These are phyloP conservation scores for Xylaria sp. DNA, from an alignment of 2,329 filamentous ascomycete genomes.

Conservation along the genomic window DNA sequence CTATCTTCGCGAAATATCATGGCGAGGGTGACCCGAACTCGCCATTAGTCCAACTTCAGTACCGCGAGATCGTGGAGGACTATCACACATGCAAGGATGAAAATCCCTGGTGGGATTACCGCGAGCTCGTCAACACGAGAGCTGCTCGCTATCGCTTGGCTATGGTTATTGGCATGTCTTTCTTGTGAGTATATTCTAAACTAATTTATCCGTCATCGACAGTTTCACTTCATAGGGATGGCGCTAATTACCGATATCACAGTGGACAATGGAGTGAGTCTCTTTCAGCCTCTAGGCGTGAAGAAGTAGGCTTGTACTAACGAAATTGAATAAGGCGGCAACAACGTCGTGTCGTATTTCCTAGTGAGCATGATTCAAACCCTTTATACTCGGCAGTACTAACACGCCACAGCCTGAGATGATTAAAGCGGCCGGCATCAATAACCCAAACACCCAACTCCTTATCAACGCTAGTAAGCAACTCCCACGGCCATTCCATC, in stretches of 20 bases:
- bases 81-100: conserved; percentile 60
- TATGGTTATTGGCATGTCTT: conserved; percentile 63
- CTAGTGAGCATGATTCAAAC: conserved; percentile 42
- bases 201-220: neutral
- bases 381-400: conserved; percentile 4
- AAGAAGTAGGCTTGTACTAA: neutral
- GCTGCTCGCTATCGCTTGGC: conserved; percentile 61
- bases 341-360: conserved; percentile 58
- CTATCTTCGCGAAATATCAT: conserved; percentile 69
- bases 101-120: conserved; percentile 70
- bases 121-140: conserved; percentile 61
- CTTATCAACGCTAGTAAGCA: conserved; percentile 53
- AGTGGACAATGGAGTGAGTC: conserved; percentile 56
- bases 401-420: conserved; percentile 51
- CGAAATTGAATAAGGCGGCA: conserved; percentile 46
- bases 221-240: neutral
- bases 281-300: neutral
- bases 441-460: conserved; percentile 54
- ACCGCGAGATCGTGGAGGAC: conserved; percentile 66
- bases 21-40: conserved; percentile 65
- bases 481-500: neutral
- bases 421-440: conserved; percentile 56
- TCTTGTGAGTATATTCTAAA: conserved; percentile 52
- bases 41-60: conserved; percentile 66
- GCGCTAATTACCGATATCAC: conserved; percentile 11